phyloP scores from a whole-genome alignment of 768 basidiomycete genomes.

The Pleurotus cornucopiae region DNA sequence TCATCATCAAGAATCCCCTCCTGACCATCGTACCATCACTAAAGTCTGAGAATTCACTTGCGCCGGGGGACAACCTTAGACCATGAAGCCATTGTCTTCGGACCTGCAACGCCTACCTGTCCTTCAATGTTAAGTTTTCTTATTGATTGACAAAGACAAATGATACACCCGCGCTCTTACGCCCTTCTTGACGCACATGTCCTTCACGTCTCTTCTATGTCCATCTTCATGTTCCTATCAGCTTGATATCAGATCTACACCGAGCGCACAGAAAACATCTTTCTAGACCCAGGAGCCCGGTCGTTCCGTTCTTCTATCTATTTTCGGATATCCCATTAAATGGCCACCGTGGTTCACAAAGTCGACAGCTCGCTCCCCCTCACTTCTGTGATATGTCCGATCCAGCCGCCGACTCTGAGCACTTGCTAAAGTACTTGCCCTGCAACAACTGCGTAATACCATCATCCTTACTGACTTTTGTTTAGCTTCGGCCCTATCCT shows the following conservation, averaged over 20 bases:
- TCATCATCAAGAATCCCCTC: no score
- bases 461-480: not conserved
- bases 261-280: no score
- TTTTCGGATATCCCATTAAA: not conserved
- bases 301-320: not conserved
- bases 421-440: not conserved
- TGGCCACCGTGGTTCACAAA: not conserved
- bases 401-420: not conserved
- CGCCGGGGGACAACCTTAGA: no score
- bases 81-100: no score
- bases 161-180: no score
- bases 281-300: not conserved
- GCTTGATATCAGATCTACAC: not conserved
- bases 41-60: no score
- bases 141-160: no score
- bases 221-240: not conserved
- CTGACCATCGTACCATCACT: no score
- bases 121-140: no score
- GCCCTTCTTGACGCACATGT: no score
- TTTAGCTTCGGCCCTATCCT: conserved; percentile 14
- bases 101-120: no score
- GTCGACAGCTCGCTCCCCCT: not conserved
- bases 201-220: no score
- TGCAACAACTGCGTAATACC: not conserved
- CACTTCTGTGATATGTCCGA: not conserved